Base-by-base conservation (phyloP, 805 yeast species). In the Starmerella floris region DNA sequence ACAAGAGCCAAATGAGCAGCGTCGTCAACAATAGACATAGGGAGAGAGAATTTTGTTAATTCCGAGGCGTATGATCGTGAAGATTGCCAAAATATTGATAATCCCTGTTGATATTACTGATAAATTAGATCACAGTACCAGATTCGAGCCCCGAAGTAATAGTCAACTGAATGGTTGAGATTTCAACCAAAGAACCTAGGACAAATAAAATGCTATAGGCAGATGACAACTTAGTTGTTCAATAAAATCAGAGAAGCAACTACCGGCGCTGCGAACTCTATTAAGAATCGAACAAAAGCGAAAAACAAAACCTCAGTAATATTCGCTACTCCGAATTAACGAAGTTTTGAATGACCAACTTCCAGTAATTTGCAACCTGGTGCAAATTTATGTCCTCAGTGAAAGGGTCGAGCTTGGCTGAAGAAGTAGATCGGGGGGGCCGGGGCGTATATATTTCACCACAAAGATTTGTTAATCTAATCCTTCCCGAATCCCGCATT, bases 1-100 rank as follows among this genome's bases (percentile, higher is more conserved):
- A 46, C 51, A 2, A 52, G 31, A 3, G 53, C 53, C n/a, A 41
- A 27, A 16, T 48, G 47, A 3, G 56, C 54, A 5, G 57, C 51
- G 3, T 41, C 36, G 16, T 51, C 51, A 6, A 48, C 45, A 16
- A 40, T 5, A 22, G 43, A 15, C 43, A 41, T 41, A 16, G 13
- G 13, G 28, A n/a, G n/a, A n/a, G n/a, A n/a, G n/a, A n/a, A n/a
- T n/a, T n/a, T n/a, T n/a, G n/a, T n/a, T n/a, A n/a, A n/a, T n/a
- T n/a, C n/a, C n/a, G n/a, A n/a, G n/a, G n/a, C n/a, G n/a, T n/a
- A n/a, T n/a, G n/a, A n/a, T n/a, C n/a, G n/a, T n/a, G n/a, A n/a
- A n/a, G n/a, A n/a, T n/a, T n/a, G n/a, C n/a, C n/a, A n/a, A n/a
- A n/a, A n/a, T n/a, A n/a, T n/a, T n/a, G n/a, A n/a, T n/a, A n/a